Percentiles rank a stretch among this genome's conserved stretches.
These are phyloP conservation scores for Viola odorata DNA, from an alignment of 345 rosid species.

Conservation along the genomic window DNA sequence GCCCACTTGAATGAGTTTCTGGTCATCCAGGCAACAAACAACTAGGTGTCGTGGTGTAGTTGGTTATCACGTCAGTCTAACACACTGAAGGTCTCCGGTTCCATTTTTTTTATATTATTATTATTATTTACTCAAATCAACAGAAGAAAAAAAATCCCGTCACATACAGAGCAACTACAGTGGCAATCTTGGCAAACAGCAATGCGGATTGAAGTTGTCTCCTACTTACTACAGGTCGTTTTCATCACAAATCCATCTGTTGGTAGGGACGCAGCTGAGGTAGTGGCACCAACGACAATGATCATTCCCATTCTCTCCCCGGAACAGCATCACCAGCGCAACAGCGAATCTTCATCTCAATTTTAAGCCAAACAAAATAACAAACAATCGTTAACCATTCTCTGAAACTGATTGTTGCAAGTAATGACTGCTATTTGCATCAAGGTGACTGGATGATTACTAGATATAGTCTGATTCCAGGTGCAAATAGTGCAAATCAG, in stretches of 20 bases:
- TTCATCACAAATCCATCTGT: constrained; percentile 20
- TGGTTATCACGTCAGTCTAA: constrained; percentile 98
- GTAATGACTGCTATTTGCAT: not conserved
- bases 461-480: not conserved
- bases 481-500: not conserved
- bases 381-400: too few relatives aligned
- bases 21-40: not conserved
- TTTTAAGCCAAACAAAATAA: not conserved
- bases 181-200: not conserved
- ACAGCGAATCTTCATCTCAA: constrained; percentile 16
- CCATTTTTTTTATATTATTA: constrained; percentile 18
- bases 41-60: constrained; percentile 87
- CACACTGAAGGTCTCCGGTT: constrained; percentile 96
- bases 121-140: not conserved
- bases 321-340: constrained; percentile 27
- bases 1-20: constrained; percentile 17
- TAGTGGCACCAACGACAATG: constrained; percentile 30
- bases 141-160: not conserved
- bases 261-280: constrained; percentile 26
- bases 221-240: constrained; percentile 1
- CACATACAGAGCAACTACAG: not conserved
- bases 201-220: not conserved
- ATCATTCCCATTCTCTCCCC: constrained; percentile 25
- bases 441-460: not conserved
- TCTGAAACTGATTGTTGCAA: too few relatives aligned